These are phyloP conservation scores for Penicillium sumatraense DNA, from an alignment of 2,329 filamentous ascomycete species.

Conservation along the genomic window DNA sequence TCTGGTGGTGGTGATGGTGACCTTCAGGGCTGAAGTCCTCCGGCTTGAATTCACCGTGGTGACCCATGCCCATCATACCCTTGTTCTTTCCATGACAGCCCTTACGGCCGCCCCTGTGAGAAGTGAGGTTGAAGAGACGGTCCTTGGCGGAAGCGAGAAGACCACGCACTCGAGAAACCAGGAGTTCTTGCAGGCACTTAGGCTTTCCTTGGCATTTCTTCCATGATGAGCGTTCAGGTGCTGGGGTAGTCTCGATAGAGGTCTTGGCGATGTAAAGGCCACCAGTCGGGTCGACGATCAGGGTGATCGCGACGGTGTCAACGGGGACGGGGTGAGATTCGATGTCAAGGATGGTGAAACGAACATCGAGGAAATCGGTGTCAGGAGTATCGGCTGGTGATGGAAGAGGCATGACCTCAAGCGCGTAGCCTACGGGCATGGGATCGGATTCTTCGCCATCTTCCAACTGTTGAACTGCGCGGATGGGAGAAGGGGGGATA, in stretches of 20 bases:
- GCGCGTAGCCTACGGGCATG: constrained; percentile 47
- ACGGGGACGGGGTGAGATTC: constrained; percentile 48
- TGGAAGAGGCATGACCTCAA: constrained; percentile 43
- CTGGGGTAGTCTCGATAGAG: constrained; percentile 41
- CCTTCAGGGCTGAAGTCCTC: constrained; percentile 4
- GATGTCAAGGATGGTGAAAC: constrained; percentile 52
- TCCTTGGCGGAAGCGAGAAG: constrained; percentile 44
- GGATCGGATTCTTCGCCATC: constrained; percentile 44
- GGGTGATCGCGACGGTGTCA: constrained; percentile 47
- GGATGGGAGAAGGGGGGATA: constrained; percentile 34
- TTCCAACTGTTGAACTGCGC: constrained; percentile 39
- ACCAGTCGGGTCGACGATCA: constrained; percentile 41
- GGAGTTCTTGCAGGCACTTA: constrained; percentile 43
- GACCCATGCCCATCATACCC: constrained; percentile 5
- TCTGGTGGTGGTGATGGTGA: constrained; percentile 6
- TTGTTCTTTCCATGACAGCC: constrained; percentile 37
- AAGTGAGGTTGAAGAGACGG: constrained; percentile 37
- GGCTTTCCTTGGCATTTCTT: constrained; percentile 47
- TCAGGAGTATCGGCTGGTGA: constrained; percentile 35
- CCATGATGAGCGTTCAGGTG: constrained; percentile 45
- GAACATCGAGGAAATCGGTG: constrained; percentile 42
- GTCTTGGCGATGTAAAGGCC: constrained; percentile 44
- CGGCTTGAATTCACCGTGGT: constrained; percentile 4
- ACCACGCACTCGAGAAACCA: constrained; percentile 44
- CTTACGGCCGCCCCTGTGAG: constrained; percentile 29